A percentile compares a stretch with the other conserved stretches of the same genome.
Conservation (phyloP, 495 filamentous ascomycete species). For the Penicillium simplicissimum region DNA sequence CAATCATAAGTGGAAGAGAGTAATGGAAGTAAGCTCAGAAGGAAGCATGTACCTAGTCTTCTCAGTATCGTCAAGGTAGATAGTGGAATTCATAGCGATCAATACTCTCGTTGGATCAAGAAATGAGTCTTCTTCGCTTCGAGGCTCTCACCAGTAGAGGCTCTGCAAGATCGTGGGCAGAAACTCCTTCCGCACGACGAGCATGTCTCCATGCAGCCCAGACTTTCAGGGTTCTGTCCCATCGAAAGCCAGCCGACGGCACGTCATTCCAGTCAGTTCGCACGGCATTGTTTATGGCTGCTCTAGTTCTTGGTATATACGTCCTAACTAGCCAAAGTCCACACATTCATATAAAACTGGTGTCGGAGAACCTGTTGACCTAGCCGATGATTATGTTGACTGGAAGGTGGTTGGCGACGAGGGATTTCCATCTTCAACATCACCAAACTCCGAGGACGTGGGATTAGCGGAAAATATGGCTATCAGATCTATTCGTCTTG, state of each 20-base stretch:
- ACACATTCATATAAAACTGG: background rate
- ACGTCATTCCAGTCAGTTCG: slow-evolving; percentile 18
- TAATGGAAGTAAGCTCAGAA: no score
- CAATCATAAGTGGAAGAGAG: background rate
- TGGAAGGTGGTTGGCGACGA: slow-evolving; percentile 11
- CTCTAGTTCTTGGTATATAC: slow-evolving; percentile 12
- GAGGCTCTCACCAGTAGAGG: slow-evolving; percentile 12
- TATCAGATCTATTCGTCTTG: slow-evolving; percentile 7
- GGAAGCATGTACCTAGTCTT: background rate
- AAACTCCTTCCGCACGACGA: slow-evolving; percentile 9
- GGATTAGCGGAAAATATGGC: background rate
- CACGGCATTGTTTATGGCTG: slow-evolving; percentile 15
- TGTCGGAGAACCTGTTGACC: background rate
- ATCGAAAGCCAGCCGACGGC: slow-evolving; percentile 19
- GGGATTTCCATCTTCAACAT: background rate
- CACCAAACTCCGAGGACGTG: background rate
- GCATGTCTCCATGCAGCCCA: slow-evolving; percentile 18
- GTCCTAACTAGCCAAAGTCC: background rate
- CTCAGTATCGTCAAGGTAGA: background rate
- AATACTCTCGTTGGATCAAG: background rate
- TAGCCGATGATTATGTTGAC: slow-evolving; percentile 5
- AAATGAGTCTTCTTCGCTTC: background rate
- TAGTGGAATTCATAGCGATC: background rate
- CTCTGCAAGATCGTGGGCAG: slow-evolving; percentile 12
- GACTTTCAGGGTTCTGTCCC: slow-evolving; percentile 9